phyloP scores from a whole-genome alignment of 495 filamentous ascomycete species.

The Aspergillus taichungensis region DNA sequence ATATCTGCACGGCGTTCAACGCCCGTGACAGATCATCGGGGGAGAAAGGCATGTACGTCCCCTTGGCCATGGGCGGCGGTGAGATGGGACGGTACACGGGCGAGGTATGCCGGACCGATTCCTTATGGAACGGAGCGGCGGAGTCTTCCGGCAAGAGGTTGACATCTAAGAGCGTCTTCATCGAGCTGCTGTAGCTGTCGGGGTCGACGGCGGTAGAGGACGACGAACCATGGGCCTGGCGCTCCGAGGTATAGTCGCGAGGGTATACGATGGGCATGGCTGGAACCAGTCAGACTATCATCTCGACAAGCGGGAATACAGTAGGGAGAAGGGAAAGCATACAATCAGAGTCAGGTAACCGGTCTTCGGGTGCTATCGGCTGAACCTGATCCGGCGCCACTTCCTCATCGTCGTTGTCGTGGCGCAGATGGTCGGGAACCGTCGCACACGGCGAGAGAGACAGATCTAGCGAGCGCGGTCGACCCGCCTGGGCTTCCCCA shows the following conservation, averaged over 20 bases:
- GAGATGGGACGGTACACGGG: constrained; percentile 27
- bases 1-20: constrained; percentile 35
- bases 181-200: constrained; percentile 32
- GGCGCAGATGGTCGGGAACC: constrained; percentile 15
- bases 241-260: constrained; percentile 17
- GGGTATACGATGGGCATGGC: constrained; percentile 11
- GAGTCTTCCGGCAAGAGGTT: constrained; percentile 23
- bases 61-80: constrained; percentile 21
- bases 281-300: constrained; percentile 9
- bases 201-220: constrained; percentile 34
- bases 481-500: constrained; percentile 27
- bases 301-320: not conserved
- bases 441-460: constrained; percentile 34
- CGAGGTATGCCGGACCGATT: constrained; percentile 27
- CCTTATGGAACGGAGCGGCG: constrained; percentile 24
- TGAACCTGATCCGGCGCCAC: constrained; percentile 21
- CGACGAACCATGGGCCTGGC: constrained; percentile 26
- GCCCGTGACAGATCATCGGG: constrained; percentile 36
- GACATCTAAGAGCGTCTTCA: constrained; percentile 28
- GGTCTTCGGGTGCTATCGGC: constrained; percentile 5
- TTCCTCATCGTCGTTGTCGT: constrained; percentile 15
- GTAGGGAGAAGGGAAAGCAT: constrained; percentile 11
- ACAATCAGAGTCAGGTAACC: constrained; percentile 16
- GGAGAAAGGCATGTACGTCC: constrained; percentile 26
- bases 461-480: constrained; percentile 26